A percentile compares a stretch with the other conserved stretches of the same genome.
These are phyloP conservation scores for Podosphaera xanthii DNA, from an alignment of 2,329 filamentous ascomycete genomes.

Conservation along the genomic window DNA sequence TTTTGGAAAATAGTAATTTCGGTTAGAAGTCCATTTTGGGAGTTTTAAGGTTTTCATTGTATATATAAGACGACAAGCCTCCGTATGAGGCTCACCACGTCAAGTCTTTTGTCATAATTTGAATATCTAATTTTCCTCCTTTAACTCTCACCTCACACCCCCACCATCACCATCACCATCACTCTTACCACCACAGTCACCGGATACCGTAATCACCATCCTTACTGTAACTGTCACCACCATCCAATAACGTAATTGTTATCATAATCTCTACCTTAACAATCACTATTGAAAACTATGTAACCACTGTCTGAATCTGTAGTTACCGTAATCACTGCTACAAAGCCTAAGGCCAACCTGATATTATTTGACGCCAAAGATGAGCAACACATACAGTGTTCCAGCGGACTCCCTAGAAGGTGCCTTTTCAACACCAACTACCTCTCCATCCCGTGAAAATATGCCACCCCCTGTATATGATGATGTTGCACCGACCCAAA, in stretches of 20 bases:
- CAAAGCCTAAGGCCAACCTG: neutral
- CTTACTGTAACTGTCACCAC: neutral
- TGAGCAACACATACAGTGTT: no score
- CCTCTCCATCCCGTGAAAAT: no score
- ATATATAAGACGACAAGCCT: neutral
- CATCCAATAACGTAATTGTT: neutral
- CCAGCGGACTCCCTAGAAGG: no score
- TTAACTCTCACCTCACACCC: neutral
- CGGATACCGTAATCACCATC: neutral
- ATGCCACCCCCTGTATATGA: no score
- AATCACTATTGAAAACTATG: neutral
- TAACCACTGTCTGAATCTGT: neutral
- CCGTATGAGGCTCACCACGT: neutral
- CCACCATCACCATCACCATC: neutral
- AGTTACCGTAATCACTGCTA: neutral
- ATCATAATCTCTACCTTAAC: neutral
- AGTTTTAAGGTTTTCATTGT: neutral
- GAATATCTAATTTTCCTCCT: neutral
- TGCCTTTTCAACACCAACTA: no score
- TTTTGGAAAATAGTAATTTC: no score
- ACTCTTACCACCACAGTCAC: neutral
- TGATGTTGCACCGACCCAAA: no score
- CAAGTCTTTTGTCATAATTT: neutral
- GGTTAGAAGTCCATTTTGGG: no score
- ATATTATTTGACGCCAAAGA: neutral